Base-by-base conservation (phyloP, 148 eudicot genomes). In the Drosera capensis region DNA sequence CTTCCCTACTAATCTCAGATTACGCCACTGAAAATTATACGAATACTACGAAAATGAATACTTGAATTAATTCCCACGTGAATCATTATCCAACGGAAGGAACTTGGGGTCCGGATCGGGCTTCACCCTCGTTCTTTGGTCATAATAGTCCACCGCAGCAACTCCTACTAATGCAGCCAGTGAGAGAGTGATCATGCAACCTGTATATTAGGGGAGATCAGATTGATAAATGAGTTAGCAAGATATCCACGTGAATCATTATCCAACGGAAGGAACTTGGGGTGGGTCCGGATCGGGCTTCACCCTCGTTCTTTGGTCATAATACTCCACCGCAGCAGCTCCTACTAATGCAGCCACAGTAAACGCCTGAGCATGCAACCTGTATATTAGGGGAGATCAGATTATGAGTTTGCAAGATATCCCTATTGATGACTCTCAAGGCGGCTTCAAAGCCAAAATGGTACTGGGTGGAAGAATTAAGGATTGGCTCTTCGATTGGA, bases 351-450 rank as follows among this genome's bases (percentile, higher is more conserved):
- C 83, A 58, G 94, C 94, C 49, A n/a, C n/a, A 83, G 63, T 2
- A 85, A 74, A 40, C 77, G 74, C n/a, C 85, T 81, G 93, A 0
- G 93, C 85, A 18, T 81, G 93, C 67, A 81, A 64, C 76, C 93
- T 79, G 66, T 49, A 48, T 34, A 15, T 11, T 22, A 14, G 24
- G 7, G 11, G 5, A n/a, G n/a, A n/a, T n/a, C n/a, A 0, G 31
- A 28, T 6, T 28, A 28, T 6, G n/a, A n/a, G n/a, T n/a, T n/a
- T n/a, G n/a, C n/a, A n/a, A n/a, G n/a, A n/a, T 6, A n/a, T n/a
- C n/a, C n/a, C n/a, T n/a, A n/a, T n/a, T n/a, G n/a, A n/a, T n/a
- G n/a, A n/a, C n/a, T n/a, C n/a, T n/a, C n/a, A 5, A 11, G 11
- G 31, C 7, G 31, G 7, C 31, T 11, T 28, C 7, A 28, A 5